These are phyloP conservation scores for Scopulariopsis brevicaulis DNA, from an alignment of 2,329 filamentous ascomycete genomes.

Conservation along the genomic window DNA sequence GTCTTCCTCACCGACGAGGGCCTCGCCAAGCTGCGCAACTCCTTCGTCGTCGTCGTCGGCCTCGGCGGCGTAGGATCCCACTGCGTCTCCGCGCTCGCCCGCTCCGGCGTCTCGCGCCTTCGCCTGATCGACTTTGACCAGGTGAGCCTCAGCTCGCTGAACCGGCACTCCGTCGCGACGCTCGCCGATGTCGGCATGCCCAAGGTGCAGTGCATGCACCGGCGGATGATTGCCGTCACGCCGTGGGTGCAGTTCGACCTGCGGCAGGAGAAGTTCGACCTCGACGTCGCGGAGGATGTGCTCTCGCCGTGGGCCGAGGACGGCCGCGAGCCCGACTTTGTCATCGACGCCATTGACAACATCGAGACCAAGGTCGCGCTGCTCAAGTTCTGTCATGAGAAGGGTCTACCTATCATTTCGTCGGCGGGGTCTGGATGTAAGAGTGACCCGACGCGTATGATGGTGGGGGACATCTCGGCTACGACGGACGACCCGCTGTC, in stretches of 20 bases:
- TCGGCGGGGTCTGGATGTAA: slow-evolving; percentile 97
- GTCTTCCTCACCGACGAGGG: slow-evolving; percentile 82
- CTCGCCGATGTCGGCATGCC: slow-evolving; percentile 85
- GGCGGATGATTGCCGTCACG: slow-evolving; percentile 71
- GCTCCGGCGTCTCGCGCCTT: slow-evolving; percentile 80
- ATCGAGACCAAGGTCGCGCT: slow-evolving; percentile 93
- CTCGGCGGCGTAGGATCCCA: slow-evolving; percentile 94
- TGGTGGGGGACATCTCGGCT: slow-evolving; percentile 81
- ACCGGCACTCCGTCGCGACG: slow-evolving; percentile 91
- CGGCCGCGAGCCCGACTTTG: slow-evolving; percentile 62
- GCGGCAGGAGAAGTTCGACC: slow-evolving; percentile 72
- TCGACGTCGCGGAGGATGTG: slow-evolving; percentile 50
- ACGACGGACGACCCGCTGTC: slow-evolving; percentile 86
- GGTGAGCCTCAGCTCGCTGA: slow-evolving; percentile 86
- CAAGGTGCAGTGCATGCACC: slow-evolving; percentile 78
- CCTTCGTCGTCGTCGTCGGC: slow-evolving; percentile 84
- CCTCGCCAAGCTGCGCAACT: slow-evolving; percentile 63
- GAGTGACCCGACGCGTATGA: slow-evolving; percentile 70
- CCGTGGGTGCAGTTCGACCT: slow-evolving; percentile 91
- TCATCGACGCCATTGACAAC: slow-evolving; percentile 98
- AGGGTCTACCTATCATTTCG: slow-evolving; percentile 73
- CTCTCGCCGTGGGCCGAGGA: slow-evolving; percentile 53
- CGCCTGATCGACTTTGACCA: slow-evolving; percentile 95
- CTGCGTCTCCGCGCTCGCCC: slow-evolving; percentile 71
- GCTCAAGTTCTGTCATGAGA: slow-evolving; percentile 74